These are phyloP conservation scores for Hypomontagnella monticulosa DNA, from an alignment of 495 filamentous ascomycete species.

Conservation along the genomic window DNA sequence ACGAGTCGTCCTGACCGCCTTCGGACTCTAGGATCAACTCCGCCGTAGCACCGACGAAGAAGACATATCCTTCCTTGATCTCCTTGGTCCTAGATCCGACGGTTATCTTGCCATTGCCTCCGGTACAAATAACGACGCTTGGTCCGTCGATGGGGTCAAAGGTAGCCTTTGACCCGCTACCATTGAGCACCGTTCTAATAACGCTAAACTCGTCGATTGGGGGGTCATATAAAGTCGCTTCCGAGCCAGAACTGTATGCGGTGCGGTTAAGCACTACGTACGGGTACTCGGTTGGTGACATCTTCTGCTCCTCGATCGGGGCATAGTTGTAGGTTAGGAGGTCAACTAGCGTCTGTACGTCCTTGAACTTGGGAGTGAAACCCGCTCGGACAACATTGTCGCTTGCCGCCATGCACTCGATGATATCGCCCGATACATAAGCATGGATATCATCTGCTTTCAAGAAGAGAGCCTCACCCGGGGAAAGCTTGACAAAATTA, in stretches of 20 bases:
- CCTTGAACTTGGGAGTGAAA: constrained; percentile 98
- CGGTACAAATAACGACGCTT: constrained; percentile 90
- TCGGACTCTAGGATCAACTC: constrained; percentile 80
- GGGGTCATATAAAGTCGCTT: constrained; percentile 82
- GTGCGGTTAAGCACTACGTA: constrained; percentile 80
- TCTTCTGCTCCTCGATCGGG: constrained; percentile 93
- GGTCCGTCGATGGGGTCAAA: constrained; percentile 90
- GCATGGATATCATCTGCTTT: constrained; percentile 97
- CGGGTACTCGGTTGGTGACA: constrained; percentile 82
- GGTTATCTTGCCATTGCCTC: constrained; percentile 79
- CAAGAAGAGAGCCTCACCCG: constrained; percentile 95
- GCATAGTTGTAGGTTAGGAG: constrained; percentile 97
- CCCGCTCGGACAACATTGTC: constrained; percentile 98
- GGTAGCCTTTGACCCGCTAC: constrained; percentile 77
- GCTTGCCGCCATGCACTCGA: constrained; percentile 98
- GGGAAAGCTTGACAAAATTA: constrained; percentile 66
- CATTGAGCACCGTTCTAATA: constrained; percentile 78
- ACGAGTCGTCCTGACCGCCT: constrained; percentile 65
- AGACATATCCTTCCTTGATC: constrained; percentile 82
- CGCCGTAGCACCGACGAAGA: constrained; percentile 91
- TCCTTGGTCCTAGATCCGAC: constrained; percentile 79
- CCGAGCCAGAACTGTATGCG: constrained; percentile 79
- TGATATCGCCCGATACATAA: constrained; percentile 94
- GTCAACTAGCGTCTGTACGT: constrained; percentile 85
- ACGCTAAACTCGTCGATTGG: constrained; percentile 98